Percentiles rank a stretch among this genome's conserved stretches.
phyloP scores from a whole-genome alignment of 1,284 basidiomycete genomes.

The Polyporus tsugae region DNA sequence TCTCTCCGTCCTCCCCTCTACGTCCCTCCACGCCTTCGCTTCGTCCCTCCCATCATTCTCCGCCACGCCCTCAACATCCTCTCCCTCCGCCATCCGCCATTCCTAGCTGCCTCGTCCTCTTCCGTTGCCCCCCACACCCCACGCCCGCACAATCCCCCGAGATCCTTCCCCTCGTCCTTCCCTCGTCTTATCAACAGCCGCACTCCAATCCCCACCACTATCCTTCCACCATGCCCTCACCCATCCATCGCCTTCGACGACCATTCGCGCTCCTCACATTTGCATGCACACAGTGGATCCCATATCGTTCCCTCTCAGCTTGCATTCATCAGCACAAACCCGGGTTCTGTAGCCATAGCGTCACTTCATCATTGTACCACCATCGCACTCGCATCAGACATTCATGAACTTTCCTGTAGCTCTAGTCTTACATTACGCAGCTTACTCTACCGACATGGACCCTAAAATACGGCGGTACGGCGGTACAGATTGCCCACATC shows the following conservation, averaged over 20 bases:
- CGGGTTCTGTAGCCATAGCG: constrained; percentile 1
- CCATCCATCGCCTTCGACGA: not conserved
- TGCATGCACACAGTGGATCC: not conserved
- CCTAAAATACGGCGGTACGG: not conserved
- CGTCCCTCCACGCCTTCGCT: not conserved
- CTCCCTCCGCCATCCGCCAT: not conserved
- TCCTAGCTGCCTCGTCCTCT: not conserved
- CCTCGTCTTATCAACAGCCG: not conserved
- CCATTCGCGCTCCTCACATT: not conserved
- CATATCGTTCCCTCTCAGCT: not conserved
- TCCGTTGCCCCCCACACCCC: not conserved
- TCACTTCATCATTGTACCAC: not conserved
- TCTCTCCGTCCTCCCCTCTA: not conserved
- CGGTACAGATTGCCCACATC: not conserved
- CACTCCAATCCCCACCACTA: not conserved
- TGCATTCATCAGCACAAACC: not conserved
- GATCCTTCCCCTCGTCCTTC: not conserved
- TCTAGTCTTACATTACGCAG: not conserved
- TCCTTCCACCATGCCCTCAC: not conserved
- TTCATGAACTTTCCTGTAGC: not conserved
- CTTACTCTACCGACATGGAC: not conserved
- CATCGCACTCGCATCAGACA: not conserved
- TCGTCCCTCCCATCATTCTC: not conserved
- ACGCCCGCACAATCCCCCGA: not conserved
- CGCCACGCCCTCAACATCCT: not conserved